phyloP scores from a whole-genome alignment of 2,329 filamentous ascomycete genomes.

The Botrytis squamosa region DNA sequence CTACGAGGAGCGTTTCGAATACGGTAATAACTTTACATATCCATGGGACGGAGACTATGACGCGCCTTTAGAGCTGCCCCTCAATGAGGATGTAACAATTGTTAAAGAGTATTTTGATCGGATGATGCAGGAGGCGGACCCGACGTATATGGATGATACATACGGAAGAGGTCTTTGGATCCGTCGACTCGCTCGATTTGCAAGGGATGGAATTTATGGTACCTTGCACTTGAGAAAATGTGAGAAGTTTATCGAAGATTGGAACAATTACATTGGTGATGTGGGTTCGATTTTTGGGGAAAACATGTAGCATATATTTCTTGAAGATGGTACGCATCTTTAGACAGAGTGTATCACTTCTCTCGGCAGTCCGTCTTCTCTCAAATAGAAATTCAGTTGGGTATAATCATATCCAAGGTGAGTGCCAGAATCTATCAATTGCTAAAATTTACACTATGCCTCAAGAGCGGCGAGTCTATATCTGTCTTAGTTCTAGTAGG shows the following conservation, averaged over 20 bases:
- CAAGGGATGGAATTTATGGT: not conserved
- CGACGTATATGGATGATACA: not conserved
- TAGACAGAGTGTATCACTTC: not conserved
- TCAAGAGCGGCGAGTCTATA: not conserved
- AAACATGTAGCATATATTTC: not conserved
- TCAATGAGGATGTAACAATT: not conserved
- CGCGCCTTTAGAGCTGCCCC: not conserved
- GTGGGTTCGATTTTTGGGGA: slow-evolving; percentile 40
- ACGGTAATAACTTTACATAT: not conserved
- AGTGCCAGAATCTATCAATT: not conserved
- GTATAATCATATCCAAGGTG: not conserved
- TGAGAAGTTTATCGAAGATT: not conserved
- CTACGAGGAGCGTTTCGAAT: not conserved
- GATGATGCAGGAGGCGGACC: not conserved
- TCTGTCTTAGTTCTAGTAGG: not conserved
- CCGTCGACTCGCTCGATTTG: not conserved
- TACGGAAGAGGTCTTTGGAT: not conserved
- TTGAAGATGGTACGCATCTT: not conserved
- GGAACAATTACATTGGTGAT: slow-evolving; percentile 28
- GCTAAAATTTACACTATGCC: not conserved
- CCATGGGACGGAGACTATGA: not conserved
- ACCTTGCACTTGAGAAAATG: not conserved
- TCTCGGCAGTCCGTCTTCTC: not conserved
- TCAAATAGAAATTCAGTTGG: not conserved
- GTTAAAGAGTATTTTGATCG: not conserved